These are phyloP conservation scores for Aspergillus felis DNA, from an alignment of 2,329 filamentous ascomycete genomes.

Conservation along the genomic window DNA sequence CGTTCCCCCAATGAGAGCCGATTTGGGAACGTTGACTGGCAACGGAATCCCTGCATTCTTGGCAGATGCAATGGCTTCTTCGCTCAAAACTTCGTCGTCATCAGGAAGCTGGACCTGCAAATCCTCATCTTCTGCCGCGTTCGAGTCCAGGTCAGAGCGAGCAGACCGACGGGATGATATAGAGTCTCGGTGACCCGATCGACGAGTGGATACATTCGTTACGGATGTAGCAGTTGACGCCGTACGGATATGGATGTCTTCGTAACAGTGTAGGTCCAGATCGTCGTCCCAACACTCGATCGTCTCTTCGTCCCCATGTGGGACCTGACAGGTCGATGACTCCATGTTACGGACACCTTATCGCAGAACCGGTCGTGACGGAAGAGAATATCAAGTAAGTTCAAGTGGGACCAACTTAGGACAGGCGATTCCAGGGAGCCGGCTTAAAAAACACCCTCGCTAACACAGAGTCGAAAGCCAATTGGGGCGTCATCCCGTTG, in stretches of 20 bases:
- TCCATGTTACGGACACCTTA: conserved; percentile 32
- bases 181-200: conserved; percentile 61
- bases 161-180: conserved; percentile 78
- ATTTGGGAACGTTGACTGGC: conserved; percentile 78
- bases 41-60: conserved; percentile 88
- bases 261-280: conserved; percentile 44
- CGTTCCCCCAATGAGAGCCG: conserved; percentile 84
- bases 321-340: conserved; percentile 30
- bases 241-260: conserved; percentile 44
- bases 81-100: conserved; percentile 77
- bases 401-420: neutral
- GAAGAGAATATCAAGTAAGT: neutral
- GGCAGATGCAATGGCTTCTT: conserved; percentile 82
- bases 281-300: conserved; percentile 51
- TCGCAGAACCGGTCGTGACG: neutral
- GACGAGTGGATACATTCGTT: conserved; percentile 40
- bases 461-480: conserved; percentile 13
- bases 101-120: conserved; percentile 80
- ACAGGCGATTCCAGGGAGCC: conserved; percentile 8
- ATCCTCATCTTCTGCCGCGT: conserved; percentile 72
- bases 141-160: conserved; percentile 75
- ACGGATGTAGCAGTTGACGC: conserved; percentile 45
- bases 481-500: conserved; percentile 28
- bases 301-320: conserved; percentile 30
- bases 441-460: conserved; percentile 19